phyloP scores from a whole-genome alignment of 768 basidiomycete genomes.

The Suillus bovinus region DNA sequence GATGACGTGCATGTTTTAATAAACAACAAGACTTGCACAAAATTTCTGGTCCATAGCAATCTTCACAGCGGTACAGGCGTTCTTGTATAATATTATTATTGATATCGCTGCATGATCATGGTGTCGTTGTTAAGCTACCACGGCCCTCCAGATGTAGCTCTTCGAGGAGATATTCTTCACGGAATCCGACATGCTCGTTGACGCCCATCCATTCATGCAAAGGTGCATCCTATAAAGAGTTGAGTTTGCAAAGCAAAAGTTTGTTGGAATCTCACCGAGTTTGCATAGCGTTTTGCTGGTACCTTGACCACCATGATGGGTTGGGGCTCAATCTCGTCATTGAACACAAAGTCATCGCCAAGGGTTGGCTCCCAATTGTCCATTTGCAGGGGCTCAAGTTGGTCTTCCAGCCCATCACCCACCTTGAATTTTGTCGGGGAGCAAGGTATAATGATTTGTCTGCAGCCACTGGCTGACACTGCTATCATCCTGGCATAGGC shows the following conservation, averaged over 20 bases:
- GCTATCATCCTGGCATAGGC: too few species aligned
- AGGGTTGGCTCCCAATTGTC: too few species aligned
- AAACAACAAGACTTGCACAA: slow-evolving; percentile 9
- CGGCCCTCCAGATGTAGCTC: too few species aligned
- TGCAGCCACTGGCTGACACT: too few species aligned
- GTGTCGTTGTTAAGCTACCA: too few species aligned
- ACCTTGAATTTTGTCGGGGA: too few species aligned
- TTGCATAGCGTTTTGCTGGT: not conserved
- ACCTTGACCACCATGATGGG: not conserved
- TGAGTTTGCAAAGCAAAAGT: not conserved
- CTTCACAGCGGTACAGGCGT: slow-evolving; percentile 6
- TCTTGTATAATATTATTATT: too few species aligned
- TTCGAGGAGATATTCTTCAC: not conserved
- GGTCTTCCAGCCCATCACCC: too few species aligned
- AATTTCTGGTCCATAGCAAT: slow-evolving; percentile 13
- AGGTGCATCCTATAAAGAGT: slow-evolving; percentile 5
- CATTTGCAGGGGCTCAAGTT: too few species aligned
- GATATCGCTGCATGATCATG: too few species aligned
- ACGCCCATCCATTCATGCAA: not conserved
- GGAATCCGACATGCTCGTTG: not conserved
- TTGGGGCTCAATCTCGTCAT: not conserved
- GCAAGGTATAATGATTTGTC: too few species aligned
- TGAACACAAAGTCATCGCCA: too few species aligned
- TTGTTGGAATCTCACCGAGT: not conserved
- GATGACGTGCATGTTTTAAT: slow-evolving; percentile 10